Base-by-base conservation (phyloP, 305 asterid species). In the Euphrasia arctica region DNA sequence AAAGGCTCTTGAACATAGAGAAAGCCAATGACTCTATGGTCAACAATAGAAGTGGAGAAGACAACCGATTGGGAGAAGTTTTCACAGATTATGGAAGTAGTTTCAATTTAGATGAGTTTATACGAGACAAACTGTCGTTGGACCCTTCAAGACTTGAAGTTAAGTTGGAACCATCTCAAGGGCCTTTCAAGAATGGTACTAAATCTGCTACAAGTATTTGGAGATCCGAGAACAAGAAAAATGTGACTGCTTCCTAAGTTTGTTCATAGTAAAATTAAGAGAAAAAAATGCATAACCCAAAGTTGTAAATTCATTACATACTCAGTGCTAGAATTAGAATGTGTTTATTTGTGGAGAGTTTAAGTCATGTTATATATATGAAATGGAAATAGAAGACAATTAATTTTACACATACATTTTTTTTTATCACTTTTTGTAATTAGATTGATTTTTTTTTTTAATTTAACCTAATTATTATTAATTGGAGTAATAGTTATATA, bases 101-200 rank as follows among this genome's bases (percentile, higher is more conserved):
- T 13, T 91, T 91, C 61, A 75, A 88, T 78, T 70, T 91, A 49
- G 90, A 91, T 55, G 73, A 76, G 54, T 91, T 90, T 42, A 76
- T 88, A 64, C 66, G 82, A 2, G 70, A 74, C 55, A 88, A 83
- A 42, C 43, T 91, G 62, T 72, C 36, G 45, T 66, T 90, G 74
- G 96, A 90, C 11, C 95, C 96, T 48, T 70, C 81, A n/a, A 83
- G 79, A 65, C 77, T 90, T 14, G 91, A 86, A 0, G 77, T 83
- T 74, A 81, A 72, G 55, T 68, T 79, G 42, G 75, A 50, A 54
- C 56, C 83, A 58, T 65, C 75, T 31, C 62, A 62, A 4, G 69
- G 54, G 5, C 31, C 69, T 66, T 64, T 78, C 5, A 74, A 60
- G 36, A 74, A 52, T 29, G 70, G 59, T 31, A 12, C 31, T 79